Evolutionary conservation across 441 rosid species (phyloP).

Genomic region (Populus tomentosa): DNA sequence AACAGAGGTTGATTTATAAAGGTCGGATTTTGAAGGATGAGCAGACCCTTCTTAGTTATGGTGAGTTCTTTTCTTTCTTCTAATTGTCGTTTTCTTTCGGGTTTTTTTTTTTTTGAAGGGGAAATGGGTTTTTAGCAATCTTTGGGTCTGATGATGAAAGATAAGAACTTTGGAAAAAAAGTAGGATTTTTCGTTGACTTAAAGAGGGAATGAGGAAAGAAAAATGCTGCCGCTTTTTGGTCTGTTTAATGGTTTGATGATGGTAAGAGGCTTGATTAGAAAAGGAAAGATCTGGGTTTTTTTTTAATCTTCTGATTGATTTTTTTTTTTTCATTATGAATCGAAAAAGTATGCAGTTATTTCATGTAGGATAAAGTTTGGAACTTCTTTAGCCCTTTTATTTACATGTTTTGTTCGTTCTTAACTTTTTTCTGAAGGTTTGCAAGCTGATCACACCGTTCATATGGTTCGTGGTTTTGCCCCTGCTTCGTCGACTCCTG

Average conservation of each 20-base stretch:
- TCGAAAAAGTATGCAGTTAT: not conserved
- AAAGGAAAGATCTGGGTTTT: not conserved
- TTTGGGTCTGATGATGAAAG: not conserved
- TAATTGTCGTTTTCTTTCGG: not conserved
- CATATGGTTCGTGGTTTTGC: slow-evolving; percentile 80
- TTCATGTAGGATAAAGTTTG: not conserved
- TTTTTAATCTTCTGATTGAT: not conserved
- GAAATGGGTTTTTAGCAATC: not conserved
- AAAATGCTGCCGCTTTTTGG: not conserved
- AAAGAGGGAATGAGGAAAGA: not conserved
- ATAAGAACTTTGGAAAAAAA: not conserved
- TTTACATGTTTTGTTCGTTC: not conserved
- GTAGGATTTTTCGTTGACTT: not conserved
- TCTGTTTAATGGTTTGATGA: not conserved
- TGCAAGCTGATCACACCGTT: slow-evolving; percentile 81
- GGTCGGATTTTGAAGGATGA: slow-evolving; percentile 79
- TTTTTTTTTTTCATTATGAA: too few relatives aligned
- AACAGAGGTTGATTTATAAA: slow-evolving; percentile 71
- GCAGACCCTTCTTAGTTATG: slow-evolving; percentile 56
- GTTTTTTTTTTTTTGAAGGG: not conserved
- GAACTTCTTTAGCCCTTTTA: not conserved
- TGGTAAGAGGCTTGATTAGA: not conserved
- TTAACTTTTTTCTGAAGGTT: slow-evolving; percentile 32
- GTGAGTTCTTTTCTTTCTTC: slow-evolving; percentile 17
- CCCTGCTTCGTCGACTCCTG: slow-evolving; percentile 40